Base-by-base conservation (phyloP, 306 rosid genomes). In the Quercus parvula region DNA sequence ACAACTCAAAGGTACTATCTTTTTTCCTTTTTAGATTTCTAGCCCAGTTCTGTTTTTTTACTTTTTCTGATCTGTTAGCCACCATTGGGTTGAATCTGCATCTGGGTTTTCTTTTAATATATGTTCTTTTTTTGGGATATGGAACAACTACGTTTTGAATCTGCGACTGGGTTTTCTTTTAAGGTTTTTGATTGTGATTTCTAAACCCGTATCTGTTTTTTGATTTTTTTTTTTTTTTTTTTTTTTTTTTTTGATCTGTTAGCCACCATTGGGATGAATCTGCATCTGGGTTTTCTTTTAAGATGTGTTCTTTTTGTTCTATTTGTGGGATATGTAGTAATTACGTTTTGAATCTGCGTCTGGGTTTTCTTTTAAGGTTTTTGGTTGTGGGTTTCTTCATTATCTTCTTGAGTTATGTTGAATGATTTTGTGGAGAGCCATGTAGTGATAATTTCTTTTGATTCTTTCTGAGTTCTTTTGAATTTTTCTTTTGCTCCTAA, bases 1-100 rank as follows among this genome's bases (percentile, higher is more conserved):
- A 46, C 82, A 67, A 15, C 81, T 74, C 27, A 80, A 73, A 79
- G 87, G 87, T 83, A 85, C 68, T 72, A 69, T 66, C 13, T 4
- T 3, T 31, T 1, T 28, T 18, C 4, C 55, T 31, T 52, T 27
- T 13, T 44, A 24, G 31, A 28, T 38, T 22, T n/a, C 2, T 6
- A 13, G 5, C 9, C 19, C 20, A 24, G 52, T 18, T 10, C 25
- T 22, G 15, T 56, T 38, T 20, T 41, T 5, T 20, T 33, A n/a
- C 73, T 56, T 12, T 30, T 18, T 20, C 46, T 49, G 6, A 12
- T 76, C 27, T 20, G 10, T 52, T 69, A 31, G 2, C 18, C 20
- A 9, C 8, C 12, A 10, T 62, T 5, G 1, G 66, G 15, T 75
- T 41, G 13, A 58, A 20, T 41, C 22, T 20, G 30, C 4, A 63